Evolutionary conservation across 495 filamentous ascomycete genomes (phyloP).

Genomic region (Podospora bellae-mahoneyi): DNA sequence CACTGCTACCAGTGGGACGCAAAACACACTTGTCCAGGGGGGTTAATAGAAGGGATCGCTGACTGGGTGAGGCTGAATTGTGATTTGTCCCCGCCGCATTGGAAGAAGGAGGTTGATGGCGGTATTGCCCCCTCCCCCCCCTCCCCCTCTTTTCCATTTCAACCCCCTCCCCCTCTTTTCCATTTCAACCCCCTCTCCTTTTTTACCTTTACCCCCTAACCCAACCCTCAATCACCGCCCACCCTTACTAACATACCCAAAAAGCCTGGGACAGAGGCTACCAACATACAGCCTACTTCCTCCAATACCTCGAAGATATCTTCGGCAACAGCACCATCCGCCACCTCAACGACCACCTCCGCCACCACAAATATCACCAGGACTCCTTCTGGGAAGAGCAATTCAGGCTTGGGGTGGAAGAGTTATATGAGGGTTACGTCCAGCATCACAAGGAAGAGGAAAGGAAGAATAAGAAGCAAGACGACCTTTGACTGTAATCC

Average conservation of each 20-base stretch:
- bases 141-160: neutral
- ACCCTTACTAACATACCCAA: neutral
- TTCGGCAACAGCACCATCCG: conserved; percentile 71
- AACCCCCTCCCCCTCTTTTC: neutral
- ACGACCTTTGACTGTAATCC: neutral
- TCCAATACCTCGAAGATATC: conserved; percentile 66
- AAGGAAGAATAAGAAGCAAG: neutral
- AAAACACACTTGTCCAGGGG: conserved; percentile 61
- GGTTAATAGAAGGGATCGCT: conserved; percentile 87
- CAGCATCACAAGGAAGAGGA: conserved; percentile 24
- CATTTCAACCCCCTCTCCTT: neutral
- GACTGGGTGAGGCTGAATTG: conserved; percentile 86
- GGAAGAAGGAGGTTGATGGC: conserved; percentile 53
- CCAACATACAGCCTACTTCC: conserved; percentile 86
- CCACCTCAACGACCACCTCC: conserved; percentile 68
- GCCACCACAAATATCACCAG: conserved; percentile 54
- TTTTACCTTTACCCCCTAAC: too few species aligned
- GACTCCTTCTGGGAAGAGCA: conserved; percentile 68
- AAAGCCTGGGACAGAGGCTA: conserved; percentile 86
- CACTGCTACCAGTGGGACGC: conserved; percentile 91
- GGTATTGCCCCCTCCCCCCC: conserved; percentile 16
- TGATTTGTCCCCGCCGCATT: conserved; percentile 76
- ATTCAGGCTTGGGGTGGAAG: conserved; percentile 59
- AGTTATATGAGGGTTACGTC: conserved; percentile 72
- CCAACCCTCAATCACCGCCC: too few species aligned